Evolutionary conservation across 306 rosid species (phyloP).

Genomic region (Rosa persica): DNA sequence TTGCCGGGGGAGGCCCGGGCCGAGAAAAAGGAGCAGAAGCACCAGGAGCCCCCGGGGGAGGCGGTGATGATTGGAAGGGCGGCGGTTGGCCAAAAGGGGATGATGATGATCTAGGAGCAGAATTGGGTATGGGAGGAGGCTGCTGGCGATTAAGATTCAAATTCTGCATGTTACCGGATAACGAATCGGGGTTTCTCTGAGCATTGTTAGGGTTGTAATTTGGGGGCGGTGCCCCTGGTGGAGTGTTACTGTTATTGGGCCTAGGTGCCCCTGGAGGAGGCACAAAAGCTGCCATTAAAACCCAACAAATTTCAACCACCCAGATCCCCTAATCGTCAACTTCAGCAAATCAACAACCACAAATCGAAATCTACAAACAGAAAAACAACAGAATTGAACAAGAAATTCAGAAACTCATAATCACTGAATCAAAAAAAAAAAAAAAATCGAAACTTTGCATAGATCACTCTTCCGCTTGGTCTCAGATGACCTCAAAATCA

Average conservation of each 20-base stretch:
- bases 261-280: conserved; percentile 99
- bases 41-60: conserved; percentile 39
- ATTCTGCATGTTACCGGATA: conserved; percentile 63
- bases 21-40: conserved; percentile 54
- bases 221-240: conserved; percentile 47
- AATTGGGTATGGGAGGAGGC: conserved; percentile 60
- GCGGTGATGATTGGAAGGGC: conserved; percentile 26
- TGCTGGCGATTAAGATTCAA: conserved; percentile 64
- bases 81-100: conserved; percentile 69
- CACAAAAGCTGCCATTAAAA: conserved; percentile 79
- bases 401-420: conserved; percentile 7
- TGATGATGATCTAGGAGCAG: conserved; percentile 49
- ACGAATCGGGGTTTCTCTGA: conserved; percentile 44
- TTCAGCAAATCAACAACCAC: conserved; percentile 29
- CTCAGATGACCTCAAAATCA: not conserved
- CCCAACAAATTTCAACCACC: conserved; percentile 36
- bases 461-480: conserved; percentile 20
- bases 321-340: conserved; percentile 27
- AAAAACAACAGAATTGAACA: not conserved
- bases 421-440: not conserved
- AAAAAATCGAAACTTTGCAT: not conserved
- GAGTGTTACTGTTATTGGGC: conserved; percentile 44
- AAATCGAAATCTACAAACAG: conserved; percentile 29
- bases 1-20: conserved; percentile 72
- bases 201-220: conserved; percentile 36